Percentiles rank a stretch among this genome's conserved stretches.
Evolutionary conservation across 2,329 filamentous ascomycete genomes (phyloP).

Genomic region (Elsinoe fawcettii): DNA sequence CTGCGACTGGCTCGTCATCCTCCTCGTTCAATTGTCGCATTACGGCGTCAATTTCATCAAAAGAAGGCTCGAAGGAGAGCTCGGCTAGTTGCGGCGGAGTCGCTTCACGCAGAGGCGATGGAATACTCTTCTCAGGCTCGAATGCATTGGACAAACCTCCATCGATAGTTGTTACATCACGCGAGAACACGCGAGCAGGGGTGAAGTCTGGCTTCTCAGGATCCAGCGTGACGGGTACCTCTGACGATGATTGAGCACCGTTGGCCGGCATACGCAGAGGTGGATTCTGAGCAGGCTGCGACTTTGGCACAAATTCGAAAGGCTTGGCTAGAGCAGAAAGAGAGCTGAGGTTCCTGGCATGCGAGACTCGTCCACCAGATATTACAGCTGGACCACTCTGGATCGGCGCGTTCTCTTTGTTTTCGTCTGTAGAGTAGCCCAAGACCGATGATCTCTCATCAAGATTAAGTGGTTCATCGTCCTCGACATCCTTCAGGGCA

Average conservation of each 20-base stretch:
- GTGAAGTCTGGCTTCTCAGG: constrained; percentile 18
- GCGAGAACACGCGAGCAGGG: constrained; percentile 18
- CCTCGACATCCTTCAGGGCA: not conserved
- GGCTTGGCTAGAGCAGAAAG: constrained; percentile 64
- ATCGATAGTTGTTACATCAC: not conserved
- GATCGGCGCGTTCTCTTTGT: constrained; percentile 12
- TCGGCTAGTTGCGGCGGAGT: constrained; percentile 29
- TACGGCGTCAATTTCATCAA: constrained; percentile 84
- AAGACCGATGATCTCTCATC: not conserved
- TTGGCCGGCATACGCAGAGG: constrained; percentile 9
- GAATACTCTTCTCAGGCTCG: constrained; percentile 27
- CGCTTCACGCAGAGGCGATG: constrained; percentile 30
- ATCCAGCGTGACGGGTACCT: not conserved
- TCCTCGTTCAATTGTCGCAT: constrained; percentile 77
- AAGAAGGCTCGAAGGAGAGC: constrained; percentile 55
- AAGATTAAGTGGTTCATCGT: not conserved
- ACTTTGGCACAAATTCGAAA: constrained; percentile 43
- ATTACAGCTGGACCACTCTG: not conserved
- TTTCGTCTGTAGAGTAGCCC: constrained; percentile 7
- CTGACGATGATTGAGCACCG: not conserved
- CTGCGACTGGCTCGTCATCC: constrained; percentile 51
- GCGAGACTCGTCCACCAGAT: not conserved
- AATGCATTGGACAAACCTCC: constrained; percentile 10
- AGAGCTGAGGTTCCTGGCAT: constrained; percentile 34
- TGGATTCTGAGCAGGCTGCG: constrained; percentile 7